Conservation (phyloP, 768 basidiomycete genomes). For the Phylloporus sp. region DNA sequence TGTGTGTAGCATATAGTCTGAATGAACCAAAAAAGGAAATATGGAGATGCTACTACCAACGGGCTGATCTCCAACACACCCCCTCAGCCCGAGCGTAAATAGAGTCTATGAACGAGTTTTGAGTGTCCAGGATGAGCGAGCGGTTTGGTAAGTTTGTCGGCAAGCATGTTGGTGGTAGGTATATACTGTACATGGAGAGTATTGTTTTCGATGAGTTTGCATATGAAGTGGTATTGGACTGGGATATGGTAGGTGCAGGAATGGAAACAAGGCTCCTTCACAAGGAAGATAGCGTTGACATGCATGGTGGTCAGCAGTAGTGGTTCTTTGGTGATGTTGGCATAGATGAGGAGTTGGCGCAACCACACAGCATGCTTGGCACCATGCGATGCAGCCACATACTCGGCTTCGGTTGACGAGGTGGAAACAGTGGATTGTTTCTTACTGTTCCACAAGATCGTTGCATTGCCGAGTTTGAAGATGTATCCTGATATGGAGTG, state of each 20-base stretch:
- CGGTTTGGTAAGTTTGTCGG: conserved; percentile 42
- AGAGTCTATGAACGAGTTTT: neutral
- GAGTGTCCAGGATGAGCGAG: conserved; percentile 6
- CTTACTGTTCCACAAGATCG: conserved; percentile 28
- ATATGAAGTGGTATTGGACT: conserved; percentile 37
- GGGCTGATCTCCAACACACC: neutral
- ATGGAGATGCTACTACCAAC: neutral
- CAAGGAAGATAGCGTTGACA: conserved; percentile 33
- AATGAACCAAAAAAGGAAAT: neutral
- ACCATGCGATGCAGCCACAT: conserved; percentile 27
- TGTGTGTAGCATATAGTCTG: too few relatives aligned
- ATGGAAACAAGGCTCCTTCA: conserved; percentile 35
- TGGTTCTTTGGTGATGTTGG: neutral
- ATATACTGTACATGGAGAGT: conserved; percentile 30
- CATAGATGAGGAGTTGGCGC: neutral
- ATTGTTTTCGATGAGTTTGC: conserved; percentile 28
- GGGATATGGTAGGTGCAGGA: conserved; percentile 41
- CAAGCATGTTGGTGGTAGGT: conserved; percentile 32
- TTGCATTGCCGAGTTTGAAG: neutral
- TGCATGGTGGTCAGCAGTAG: neutral
- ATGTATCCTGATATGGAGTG: neutral
- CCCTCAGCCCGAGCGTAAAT: neutral
- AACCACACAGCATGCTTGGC: conserved; percentile 21
- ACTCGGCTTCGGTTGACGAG: conserved; percentile 39
- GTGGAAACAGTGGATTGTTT: conserved; percentile 34